Conservation (phyloP, 768 basidiomycete species). For the Tulasnella calospora region DNA sequence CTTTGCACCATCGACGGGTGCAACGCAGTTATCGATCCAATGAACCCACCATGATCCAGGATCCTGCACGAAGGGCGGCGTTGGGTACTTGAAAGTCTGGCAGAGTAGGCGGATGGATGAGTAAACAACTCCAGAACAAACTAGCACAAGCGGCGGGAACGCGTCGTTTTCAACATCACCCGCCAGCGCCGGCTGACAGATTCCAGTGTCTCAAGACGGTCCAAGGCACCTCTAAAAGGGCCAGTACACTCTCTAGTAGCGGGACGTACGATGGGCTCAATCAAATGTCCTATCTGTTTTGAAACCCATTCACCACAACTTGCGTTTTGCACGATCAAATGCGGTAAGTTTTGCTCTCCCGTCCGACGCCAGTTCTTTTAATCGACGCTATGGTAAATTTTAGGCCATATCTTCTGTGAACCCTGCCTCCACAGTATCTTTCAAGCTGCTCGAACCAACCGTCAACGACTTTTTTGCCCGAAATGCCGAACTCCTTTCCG, state of each 20-base stretch:
- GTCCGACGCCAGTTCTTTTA: neutral
- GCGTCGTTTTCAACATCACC: neutral
- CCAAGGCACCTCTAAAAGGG: neutral
- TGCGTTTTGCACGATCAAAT: neutral
- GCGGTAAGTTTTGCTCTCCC: neutral
- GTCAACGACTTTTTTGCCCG: neutral
- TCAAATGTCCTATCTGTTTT: constrained; percentile 4
- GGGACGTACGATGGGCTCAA: neutral
- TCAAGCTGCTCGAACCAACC: neutral
- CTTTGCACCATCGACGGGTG: too few relatives aligned
- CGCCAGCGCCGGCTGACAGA: neutral
- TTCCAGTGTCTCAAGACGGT: neutral
- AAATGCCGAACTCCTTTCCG: constrained; percentile 1
- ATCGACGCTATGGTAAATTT: neutral
- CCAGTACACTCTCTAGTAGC: neutral
- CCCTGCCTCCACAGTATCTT: neutral
- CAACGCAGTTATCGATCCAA: too few relatives aligned
- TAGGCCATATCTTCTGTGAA: neutral
- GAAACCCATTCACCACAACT: neutral
- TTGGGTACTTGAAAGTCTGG: neutral
- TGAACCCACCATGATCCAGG: neutral
- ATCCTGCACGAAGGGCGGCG: neutral
- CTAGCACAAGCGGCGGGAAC: neutral
- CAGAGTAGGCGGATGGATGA: neutral
- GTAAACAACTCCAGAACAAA: neutral